phyloP scores from a whole-genome alignment of 2,329 filamentous ascomycete genomes.

The Colletotrichum salicis region DNA sequence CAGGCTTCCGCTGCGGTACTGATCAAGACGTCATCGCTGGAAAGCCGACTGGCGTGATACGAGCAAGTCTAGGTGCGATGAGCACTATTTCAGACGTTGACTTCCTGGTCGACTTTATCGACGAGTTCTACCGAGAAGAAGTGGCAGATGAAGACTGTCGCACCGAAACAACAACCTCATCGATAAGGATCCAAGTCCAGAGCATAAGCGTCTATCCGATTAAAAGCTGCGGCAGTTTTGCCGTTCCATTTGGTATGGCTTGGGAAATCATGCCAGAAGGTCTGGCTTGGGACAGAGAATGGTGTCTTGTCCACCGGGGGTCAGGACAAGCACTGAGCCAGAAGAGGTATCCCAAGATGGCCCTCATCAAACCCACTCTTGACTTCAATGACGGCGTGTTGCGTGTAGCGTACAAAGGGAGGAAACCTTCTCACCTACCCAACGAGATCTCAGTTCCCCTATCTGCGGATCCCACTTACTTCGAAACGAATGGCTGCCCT shows the following conservation, averaged over 20 bases:
- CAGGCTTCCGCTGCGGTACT: constrained; percentile 84
- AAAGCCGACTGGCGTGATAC: constrained; percentile 87
- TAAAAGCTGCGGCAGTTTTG: constrained; percentile 89
- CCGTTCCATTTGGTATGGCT: constrained; percentile 67
- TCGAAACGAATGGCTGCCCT: constrained; percentile 52
- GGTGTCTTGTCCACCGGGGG: constrained; percentile 90
- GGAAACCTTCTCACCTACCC: constrained; percentile 38
- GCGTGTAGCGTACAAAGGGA: constrained; percentile 64
- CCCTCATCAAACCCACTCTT: constrained; percentile 78
- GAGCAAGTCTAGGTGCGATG: constrained; percentile 90
- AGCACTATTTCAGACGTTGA: constrained; percentile 81
- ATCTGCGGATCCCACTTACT: constrained; percentile 72
- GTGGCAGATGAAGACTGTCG: constrained; percentile 12
- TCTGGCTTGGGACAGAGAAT: constrained; percentile 93
- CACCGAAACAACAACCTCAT: neutral
- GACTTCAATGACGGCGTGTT: constrained; percentile 77
- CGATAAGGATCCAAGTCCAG: constrained; percentile 56
- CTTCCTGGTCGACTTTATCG: constrained; percentile 75
- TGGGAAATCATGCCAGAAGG: constrained; percentile 89
- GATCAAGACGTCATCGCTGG: constrained; percentile 85
- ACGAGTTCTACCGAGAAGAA: constrained; percentile 69
- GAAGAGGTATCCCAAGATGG: constrained; percentile 89
- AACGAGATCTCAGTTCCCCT: constrained; percentile 68
- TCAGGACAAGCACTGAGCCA: constrained; percentile 88
- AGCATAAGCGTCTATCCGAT: constrained; percentile 85